phyloP scores from a whole-genome alignment of 2,329 filamentous ascomycete genomes.

The Elsinoe batatas region DNA sequence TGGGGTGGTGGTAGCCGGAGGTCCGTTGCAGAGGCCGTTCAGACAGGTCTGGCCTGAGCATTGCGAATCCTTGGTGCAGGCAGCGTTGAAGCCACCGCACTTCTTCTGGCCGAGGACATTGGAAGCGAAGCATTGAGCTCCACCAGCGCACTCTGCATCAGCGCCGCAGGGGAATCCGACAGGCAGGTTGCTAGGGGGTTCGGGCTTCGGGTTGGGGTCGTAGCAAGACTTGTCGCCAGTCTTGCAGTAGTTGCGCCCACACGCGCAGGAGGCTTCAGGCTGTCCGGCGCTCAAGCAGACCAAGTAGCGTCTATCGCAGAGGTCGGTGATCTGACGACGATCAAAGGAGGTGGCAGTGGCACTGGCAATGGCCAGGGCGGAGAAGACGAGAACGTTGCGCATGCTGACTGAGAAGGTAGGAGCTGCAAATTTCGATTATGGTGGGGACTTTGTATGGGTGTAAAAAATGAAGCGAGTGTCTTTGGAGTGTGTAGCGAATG shows the following conservation, averaged over 20 bases:
- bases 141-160: conserved; percentile 17
- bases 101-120: conserved; percentile 14
- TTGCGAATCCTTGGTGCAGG: conserved; percentile 18
- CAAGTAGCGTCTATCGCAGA: background rate
- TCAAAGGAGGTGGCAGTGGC: background rate
- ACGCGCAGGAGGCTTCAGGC: background rate
- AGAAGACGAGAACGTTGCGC: background rate
- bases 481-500: background rate
- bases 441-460: background rate
- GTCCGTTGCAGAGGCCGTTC: conserved; percentile 20
- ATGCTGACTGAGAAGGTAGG: background rate
- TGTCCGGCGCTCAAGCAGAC: background rate
- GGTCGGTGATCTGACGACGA: conserved; percentile 1
- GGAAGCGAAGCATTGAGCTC: conserved; percentile 18
- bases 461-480: too few species aligned
- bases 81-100: conserved; percentile 22
- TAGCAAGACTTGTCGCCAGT: conserved; percentile 3
- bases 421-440: background rate
- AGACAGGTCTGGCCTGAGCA: conserved; percentile 22
- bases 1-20: conserved; percentile 6
- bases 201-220: background rate
- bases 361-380: background rate
- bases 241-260: conserved; percentile 1
- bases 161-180: conserved; percentile 18
- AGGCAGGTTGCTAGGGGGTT: conserved; percentile 15